Conservation (phyloP, 768 basidiomycete genomes). For the Termitomyces sp. region DNA sequence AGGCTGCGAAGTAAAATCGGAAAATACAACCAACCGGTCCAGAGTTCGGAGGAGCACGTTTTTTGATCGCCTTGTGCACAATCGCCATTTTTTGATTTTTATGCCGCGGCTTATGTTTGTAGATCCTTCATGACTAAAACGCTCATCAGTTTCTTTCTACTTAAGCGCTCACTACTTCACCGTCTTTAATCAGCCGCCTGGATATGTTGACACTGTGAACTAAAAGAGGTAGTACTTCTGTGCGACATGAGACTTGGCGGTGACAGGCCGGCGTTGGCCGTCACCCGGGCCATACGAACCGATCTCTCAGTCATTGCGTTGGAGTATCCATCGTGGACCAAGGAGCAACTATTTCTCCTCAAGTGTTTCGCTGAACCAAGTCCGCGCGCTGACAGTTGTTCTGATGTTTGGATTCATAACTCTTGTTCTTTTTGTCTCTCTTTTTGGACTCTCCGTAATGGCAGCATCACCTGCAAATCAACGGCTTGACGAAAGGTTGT, state of each 20-base stretch:
- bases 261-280: not conserved
- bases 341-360: not conserved
- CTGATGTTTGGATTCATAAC: slow-evolving; percentile 22
- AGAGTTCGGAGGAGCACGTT: no score
- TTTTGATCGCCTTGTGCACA: no score
- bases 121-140: not conserved
- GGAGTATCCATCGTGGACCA: not conserved
- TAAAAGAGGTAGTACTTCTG: not conserved
- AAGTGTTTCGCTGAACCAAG: not conserved
- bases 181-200: not conserved
- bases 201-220: not conserved
- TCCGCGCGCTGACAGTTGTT: not conserved
- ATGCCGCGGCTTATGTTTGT: not conserved
- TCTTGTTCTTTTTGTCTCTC: slow-evolving; percentile 17
- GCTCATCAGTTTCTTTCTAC: not conserved
- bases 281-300: not conserved
- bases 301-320: not conserved
- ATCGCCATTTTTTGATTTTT: no score
- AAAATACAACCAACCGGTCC: not conserved
- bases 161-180: not conserved
- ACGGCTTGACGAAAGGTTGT: not conserved
- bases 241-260: no score
- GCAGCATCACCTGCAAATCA: slow-evolving; percentile 19
- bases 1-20: not conserved
- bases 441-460: slow-evolving; percentile 18